A percentile compares a stretch with the other conserved stretches of the same genome.
Conservation (phyloP, 768 basidiomycete genomes). For the Floccularia luteovirens region DNA sequence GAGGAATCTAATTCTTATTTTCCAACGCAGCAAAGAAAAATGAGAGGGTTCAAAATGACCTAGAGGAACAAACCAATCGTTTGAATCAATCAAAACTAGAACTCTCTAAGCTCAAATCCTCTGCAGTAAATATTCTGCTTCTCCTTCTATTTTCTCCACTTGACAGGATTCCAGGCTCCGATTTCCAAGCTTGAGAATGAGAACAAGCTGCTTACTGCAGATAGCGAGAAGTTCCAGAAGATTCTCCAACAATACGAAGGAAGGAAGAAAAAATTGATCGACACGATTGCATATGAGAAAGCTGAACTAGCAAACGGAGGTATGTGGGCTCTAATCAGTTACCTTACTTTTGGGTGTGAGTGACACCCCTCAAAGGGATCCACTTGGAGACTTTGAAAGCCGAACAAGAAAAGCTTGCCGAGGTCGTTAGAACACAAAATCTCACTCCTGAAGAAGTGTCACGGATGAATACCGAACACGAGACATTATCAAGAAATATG, state of each 20-base stretch:
- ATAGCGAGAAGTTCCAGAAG: slow-evolving; percentile 74
- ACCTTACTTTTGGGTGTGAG: not conserved
- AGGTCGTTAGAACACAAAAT: slow-evolving; percentile 79
- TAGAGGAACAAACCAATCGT: slow-evolving; percentile 48
- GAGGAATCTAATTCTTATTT: slow-evolving; percentile 5
- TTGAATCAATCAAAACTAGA: slow-evolving; percentile 43
- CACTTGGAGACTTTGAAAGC: slow-evolving; percentile 55
- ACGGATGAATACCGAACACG: slow-evolving; percentile 87
- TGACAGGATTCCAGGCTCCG: slow-evolving; percentile 36
- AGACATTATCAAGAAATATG: slow-evolving; percentile 62
- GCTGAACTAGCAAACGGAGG: slow-evolving; percentile 52
- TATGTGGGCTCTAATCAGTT: slow-evolving; percentile 14
- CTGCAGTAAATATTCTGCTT: slow-evolving; percentile 35
- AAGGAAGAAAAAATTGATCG: slow-evolving; percentile 59
- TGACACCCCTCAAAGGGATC: slow-evolving; percentile 30
- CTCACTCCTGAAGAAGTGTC: slow-evolving; percentile 86
- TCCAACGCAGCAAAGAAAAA: slow-evolving; percentile 74
- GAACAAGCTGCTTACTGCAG: slow-evolving; percentile 57
- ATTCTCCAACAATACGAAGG: slow-evolving; percentile 65
- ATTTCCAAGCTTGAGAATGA: slow-evolving; percentile 55
- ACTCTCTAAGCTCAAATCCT: slow-evolving; percentile 48
- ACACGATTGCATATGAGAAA: slow-evolving; percentile 61
- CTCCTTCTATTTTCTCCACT: slow-evolving; percentile 1
- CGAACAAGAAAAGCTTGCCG: slow-evolving; percentile 56
- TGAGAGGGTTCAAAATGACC: slow-evolving; percentile 52